Base-by-base conservation (phyloP, 2,329 filamentous ascomycete species). In the Hymenoscyphus occultus region DNA sequence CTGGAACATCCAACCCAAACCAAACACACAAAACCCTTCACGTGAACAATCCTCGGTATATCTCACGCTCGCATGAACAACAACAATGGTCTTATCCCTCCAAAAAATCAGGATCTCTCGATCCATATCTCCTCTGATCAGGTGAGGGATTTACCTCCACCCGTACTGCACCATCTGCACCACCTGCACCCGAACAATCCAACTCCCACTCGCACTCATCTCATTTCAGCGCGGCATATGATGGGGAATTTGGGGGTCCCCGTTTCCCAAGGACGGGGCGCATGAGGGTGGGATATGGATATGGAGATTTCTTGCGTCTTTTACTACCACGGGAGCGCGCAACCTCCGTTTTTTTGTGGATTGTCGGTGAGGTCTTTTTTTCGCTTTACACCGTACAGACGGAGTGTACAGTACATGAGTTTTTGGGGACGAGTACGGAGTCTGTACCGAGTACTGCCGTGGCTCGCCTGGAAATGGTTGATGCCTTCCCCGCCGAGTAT, bases 281-380 rank as follows among this genome's bases (percentile, higher is more conserved):
- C 40, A 31, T 60, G 58, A 45, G 48, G 32, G 32, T 35, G 32
- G 7, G 32, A 35, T 5, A 35, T 35, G 32, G 32, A 35, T 5
- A 51, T 19, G 48, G n/a, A 22, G 19, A 48, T n/a, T 19, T 9
- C n/a, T 45, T 60, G 58, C 58, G 58, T 60, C 35, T 60, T 42
- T 31, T 40, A 42, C 45, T n/a, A 60, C 22, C 58, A 60, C 19
- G 35, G 42, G 28, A 39, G 19, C 58, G 7, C 5, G 32, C 32
- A 35, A 35, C 32, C 32, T 35, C 7, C 2, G 5, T 22, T 51
- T 10, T 51, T 28, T 51, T 51, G 48, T 51, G 19, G 48, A 51
- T 22, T 51, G 39, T 60, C 58, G 58, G 58, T 48, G 58, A 42
- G 58, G 16, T 28, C 22, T 51, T 51, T 51, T 22, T 51, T 51